Conservation (phyloP, 164 flowering plant species). For the Vitis amurensis region DNA sequence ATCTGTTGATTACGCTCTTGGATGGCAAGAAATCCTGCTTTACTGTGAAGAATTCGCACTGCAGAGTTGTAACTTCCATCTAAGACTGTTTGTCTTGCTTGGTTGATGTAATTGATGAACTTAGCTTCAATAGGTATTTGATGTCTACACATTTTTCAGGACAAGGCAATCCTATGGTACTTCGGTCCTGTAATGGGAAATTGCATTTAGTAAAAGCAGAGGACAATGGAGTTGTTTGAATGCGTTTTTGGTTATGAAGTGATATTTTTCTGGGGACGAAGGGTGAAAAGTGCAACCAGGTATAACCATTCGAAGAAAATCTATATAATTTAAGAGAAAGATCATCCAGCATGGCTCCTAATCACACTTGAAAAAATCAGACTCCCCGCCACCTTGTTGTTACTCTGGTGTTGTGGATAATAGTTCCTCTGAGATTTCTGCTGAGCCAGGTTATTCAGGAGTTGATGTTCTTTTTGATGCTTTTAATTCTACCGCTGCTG, state of each 20-base stretch:
- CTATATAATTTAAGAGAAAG: constrained; percentile 16
- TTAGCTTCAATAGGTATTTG: background rate
- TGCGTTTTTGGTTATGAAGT: background rate
- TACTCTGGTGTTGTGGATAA: constrained; percentile 5
- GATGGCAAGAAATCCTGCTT: background rate
- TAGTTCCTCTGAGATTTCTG: constrained; percentile 16
- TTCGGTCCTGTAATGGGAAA: background rate
- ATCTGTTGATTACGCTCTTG: background rate
- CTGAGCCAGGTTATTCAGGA: constrained; percentile 13
- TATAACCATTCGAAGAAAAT: constrained; percentile 16
- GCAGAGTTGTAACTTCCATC: background rate
- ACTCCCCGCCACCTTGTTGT: constrained; percentile 16
- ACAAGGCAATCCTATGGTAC: background rate
- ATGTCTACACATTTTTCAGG: background rate
- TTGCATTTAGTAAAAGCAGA: background rate
- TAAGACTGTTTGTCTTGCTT: background rate
- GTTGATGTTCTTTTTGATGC: constrained; percentile 16
- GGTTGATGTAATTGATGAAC: background rate
- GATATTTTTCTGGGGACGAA: background rate
- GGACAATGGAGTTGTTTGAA: background rate
- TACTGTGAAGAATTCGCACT: background rate
- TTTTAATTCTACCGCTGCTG: constrained; percentile 23
- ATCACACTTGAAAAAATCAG: constrained; percentile 15
- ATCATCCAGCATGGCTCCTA: background rate
- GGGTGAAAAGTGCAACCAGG: constrained; percentile 2